These are phyloP conservation scores for Heterobasidion annosum DNA, from an alignment of 1,284 basidiomycete species.

Conservation along the genomic window DNA sequence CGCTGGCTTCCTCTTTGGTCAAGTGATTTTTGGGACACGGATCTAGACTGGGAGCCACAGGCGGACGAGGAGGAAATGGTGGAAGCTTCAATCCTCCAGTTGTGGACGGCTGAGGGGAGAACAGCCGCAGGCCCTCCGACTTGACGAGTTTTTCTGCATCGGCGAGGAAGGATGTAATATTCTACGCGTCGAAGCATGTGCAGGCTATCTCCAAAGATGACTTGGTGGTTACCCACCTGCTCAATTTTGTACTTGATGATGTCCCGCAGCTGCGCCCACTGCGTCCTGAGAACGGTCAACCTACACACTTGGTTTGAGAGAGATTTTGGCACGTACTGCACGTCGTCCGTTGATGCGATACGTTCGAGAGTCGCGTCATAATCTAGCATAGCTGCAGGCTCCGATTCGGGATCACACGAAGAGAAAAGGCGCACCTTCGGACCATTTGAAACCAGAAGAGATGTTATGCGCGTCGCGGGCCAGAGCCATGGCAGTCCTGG, in stretches of 20 bases:
- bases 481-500: neutral
- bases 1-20: conserved; percentile 53
- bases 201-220: neutral
- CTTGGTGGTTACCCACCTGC: conserved; percentile 32
- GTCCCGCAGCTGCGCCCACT: conserved; percentile 68
- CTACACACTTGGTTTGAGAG: too few species aligned
- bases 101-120: conserved; percentile 31
- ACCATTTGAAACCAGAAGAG: conserved; percentile 3
- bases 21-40: conserved; percentile 54
- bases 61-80: conserved; percentile 65
- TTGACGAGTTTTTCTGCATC: conserved; percentile 28
- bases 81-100: conserved; percentile 69
- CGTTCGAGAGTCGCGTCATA: conserved; percentile 55
- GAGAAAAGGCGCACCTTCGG: conserved; percentile 3
- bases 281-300: conserved; percentile 34
- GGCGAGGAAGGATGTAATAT: conserved; percentile 45
- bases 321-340: conserved; percentile 40
- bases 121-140: conserved; percentile 25
- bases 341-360: conserved; percentile 60
- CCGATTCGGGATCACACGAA: neutral
- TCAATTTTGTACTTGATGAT: conserved; percentile 64
- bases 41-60: conserved; percentile 37
- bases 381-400: conserved; percentile 30
- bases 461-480: neutral
- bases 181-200: conserved; percentile 27